A percentile compares a stretch with the other conserved stretches of the same genome.
These are phyloP conservation scores for Vicia villosa DNA, from an alignment of 306 rosid species.

Conservation along the genomic window DNA sequence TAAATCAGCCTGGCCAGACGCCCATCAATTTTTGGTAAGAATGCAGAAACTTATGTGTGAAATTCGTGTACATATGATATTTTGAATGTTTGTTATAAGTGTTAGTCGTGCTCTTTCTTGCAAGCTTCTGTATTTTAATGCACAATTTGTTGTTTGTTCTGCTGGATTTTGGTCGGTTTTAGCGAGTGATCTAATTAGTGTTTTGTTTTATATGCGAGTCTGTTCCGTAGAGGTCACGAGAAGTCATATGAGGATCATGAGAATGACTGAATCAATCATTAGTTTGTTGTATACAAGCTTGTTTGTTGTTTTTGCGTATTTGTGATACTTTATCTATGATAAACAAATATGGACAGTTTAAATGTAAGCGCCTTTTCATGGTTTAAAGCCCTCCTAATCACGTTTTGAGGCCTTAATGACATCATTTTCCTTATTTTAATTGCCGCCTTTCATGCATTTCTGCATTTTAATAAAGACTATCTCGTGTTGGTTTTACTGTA, in stretches of 20 bases:
- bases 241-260: background rate
- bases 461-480: background rate
- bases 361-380: background rate
- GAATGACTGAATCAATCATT: conserved; percentile 19
- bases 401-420: background rate
- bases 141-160: conserved; percentile 4
- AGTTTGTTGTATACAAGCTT: conserved; percentile 11
- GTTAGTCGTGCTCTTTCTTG: background rate
- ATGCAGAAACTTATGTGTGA: conserved; percentile 15
- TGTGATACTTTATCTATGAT: conserved; percentile 2
- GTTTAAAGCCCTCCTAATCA: conserved; percentile 9
- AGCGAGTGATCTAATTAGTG: background rate
- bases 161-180: conserved; percentile 6
- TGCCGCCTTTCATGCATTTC: background rate
- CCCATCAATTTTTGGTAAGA: conserved; percentile 83
- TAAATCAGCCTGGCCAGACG: conserved; percentile 96
- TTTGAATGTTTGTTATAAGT: conserved; percentile 7
- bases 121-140: conserved; percentile 25
- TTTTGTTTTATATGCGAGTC: background rate
- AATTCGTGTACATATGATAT: conserved; percentile 3
- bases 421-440: background rate
- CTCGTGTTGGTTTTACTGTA: background rate
- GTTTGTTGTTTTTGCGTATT: conserved; percentile 2
- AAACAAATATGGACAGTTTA: background rate
- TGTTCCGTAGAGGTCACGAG: background rate